Percentiles rank a stretch among this genome's conserved stretches.
Conservation (phyloP, 2,329 filamentous ascomycete genomes). For the Colletotrichum orbiculare region DNA sequence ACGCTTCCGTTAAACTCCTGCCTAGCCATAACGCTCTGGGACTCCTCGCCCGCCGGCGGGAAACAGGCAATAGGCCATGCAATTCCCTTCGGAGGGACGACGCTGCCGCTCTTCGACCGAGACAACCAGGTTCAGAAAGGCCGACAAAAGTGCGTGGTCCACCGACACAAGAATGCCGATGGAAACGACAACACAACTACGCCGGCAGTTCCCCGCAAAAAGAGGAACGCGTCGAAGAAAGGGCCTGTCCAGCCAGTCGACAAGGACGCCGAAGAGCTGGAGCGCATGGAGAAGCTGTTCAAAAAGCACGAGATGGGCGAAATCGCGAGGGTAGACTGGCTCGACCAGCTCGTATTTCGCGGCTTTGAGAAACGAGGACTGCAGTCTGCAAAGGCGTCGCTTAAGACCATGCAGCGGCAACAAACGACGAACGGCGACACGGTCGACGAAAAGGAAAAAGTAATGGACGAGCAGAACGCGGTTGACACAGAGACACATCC, state of each 20-base stretch:
- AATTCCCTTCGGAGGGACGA: slow-evolving; percentile 94
- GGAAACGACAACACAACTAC: slow-evolving; percentile 84
- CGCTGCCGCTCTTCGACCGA: slow-evolving; percentile 88
- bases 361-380: slow-evolving; percentile 83
- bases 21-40: slow-evolving; percentile 95
- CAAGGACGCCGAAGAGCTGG: slow-evolving; percentile 84
- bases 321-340: slow-evolving; percentile 91
- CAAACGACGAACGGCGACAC: slow-evolving; percentile 54
- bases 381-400: slow-evolving; percentile 71
- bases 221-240: slow-evolving; percentile 59
- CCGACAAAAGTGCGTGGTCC: slow-evolving; percentile 88
- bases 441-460: slow-evolving; percentile 44
- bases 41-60: slow-evolving; percentile 83
- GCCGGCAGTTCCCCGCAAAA: slow-evolving; percentile 72
- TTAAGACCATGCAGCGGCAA: slow-evolving; percentile 67
- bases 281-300: slow-evolving; percentile 87
- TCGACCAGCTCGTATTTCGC: slow-evolving; percentile 93
- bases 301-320: slow-evolving; percentile 99
- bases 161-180: slow-evolving; percentile 86
- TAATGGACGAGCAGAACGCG: slow-evolving; percentile 39
- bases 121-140: slow-evolving; percentile 94
- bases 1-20: slow-evolving; percentile 84
- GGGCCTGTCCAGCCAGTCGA: slow-evolving; percentile 65
- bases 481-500: slow-evolving; percentile 58
- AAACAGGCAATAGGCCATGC: slow-evolving; percentile 78